Evolutionary conservation across 2,329 filamentous ascomycete species (phyloP), one percentile per base, ranked within the genome.

Genomic region (Akanthomyces uredinophilus): DNA sequence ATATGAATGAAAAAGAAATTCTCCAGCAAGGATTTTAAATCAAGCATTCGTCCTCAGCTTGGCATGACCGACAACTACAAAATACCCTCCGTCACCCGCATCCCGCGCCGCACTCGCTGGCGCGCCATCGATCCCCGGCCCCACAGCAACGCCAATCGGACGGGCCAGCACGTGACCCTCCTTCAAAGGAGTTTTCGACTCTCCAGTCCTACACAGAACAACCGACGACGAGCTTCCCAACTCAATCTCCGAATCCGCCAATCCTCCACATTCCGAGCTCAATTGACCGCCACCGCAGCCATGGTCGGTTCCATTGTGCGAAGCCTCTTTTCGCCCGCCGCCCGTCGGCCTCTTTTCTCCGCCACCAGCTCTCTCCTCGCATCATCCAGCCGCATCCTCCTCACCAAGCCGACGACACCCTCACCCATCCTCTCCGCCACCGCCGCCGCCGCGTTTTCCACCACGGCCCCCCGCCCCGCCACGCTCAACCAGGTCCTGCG

Each of bases 401-500:
- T 11, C 64, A 57, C 65, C 54, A 66, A 59, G 49, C 64, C 54
- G 20, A 44, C 46, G 46, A 61, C 66, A 47, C 44, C 43, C 46
- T 47, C 62, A 39, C 71, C 76, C 53, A 68, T 73, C 53, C 71
- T 75, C 59, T 72, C 73, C 39, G 71, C 73, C 65, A 71, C 67
- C 64, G 63, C 67, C 61, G 58, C 57, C 11, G 63, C 52, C 57
- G 69, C 77, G 65, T 87, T 88, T 75, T 82, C 83, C n/a, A 81
- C 81, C 41, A 85, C 87, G 0, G 77, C 84, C 0, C 70, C 78
- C 35, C 79, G 77, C 62, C 77, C 78, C 66, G 85, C 88, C 60
- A 92, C 89, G 10, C 81, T 90, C 68, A 91, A 88, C 78, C 89
- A 92, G 74, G 86, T 92, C 63, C 80, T 89, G 20, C 83, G 84